Percentiles rank a stretch among this genome's conserved stretches.
Conservation (phyloP, 768 basidiomycete species). For the Tylopilus rubrobrunneus region DNA sequence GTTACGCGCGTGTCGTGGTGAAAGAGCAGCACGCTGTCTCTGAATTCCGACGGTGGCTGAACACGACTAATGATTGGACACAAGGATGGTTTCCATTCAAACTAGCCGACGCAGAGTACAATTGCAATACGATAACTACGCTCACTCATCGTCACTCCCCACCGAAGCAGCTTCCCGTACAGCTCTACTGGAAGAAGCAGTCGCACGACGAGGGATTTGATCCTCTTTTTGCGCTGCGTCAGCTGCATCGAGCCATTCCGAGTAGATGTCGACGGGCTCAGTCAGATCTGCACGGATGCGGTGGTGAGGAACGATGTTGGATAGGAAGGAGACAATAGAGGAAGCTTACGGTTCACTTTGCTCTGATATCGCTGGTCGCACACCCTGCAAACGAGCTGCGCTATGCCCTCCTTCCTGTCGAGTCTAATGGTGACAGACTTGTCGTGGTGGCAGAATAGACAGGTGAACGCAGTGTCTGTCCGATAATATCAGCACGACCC, state of each 20-base stretch:
- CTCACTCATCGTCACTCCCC: constrained; percentile 46
- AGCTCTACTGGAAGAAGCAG: constrained; percentile 47
- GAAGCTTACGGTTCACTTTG: constrained; percentile 75
- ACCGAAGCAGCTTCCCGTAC: constrained; percentile 33
- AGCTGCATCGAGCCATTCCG: constrained; percentile 88
- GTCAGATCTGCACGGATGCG: constrained; percentile 59
- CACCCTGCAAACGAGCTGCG: constrained; percentile 74
- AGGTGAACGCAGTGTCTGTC: constrained; percentile 78
- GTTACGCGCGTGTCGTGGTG: constrained; percentile 12
- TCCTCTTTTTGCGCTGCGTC: constrained; percentile 75
- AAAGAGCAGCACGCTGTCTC: constrained; percentile 16
- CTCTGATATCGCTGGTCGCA: constrained; percentile 87
- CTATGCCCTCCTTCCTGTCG: constrained; percentile 82
- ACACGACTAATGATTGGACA: not conserved
- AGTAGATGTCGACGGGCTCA: constrained; percentile 85
- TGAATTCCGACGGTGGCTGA: constrained; percentile 32
- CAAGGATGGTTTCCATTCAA: too few relatives aligned
- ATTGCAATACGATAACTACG: constrained; percentile 4
- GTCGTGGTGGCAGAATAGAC: constrained; percentile 87
- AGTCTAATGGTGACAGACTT: constrained; percentile 82
- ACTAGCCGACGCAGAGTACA: constrained; percentile 12
- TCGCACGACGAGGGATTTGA: constrained; percentile 47
- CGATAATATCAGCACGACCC: constrained; percentile 2
- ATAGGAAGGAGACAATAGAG: not conserved
- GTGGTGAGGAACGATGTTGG: constrained; percentile 12